Evolutionary conservation across 306 rosid genomes (phyloP).

Genomic region (Arachis stenosperma): DNA sequence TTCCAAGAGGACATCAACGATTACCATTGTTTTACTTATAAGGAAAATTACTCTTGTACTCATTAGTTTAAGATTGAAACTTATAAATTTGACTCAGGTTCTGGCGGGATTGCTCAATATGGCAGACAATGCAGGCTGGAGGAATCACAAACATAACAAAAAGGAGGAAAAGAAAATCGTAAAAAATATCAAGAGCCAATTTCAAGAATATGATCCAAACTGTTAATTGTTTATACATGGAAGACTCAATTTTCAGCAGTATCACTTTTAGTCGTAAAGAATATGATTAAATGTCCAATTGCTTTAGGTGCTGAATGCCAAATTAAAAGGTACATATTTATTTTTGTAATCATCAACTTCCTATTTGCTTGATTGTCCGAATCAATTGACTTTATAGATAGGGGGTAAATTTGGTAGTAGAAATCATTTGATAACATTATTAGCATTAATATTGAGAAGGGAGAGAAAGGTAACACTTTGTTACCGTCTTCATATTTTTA

Average conservation of each 20-base stretch:
- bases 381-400: no score
- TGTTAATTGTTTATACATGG: conserved; percentile 40
- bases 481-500: no score
- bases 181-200: conserved; percentile 67
- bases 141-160: conserved; percentile 66
- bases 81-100: conserved; percentile 63
- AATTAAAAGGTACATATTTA: conserved; percentile 38
- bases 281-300: conserved; percentile 30
- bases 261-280: no score
- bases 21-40: conserved; percentile 6
- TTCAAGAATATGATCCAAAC: conserved; percentile 84
- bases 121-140: conserved; percentile 94
- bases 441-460: no score
- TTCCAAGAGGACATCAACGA: neutral
- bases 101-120: conserved; percentile 86
- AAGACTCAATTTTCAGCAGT: conserved; percentile 15
- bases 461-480: no score
- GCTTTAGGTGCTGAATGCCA: conserved; percentile 26
- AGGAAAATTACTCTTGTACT: conserved; percentile 17
- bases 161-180: conserved; percentile 81
- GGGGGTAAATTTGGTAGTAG: no score
- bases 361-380: conserved; percentile 29
- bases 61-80: conserved; percentile 14
- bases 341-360: conserved; percentile 12
- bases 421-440: no score